A percentile compares a stretch with the other conserved stretches of the same genome.
phyloP scores from a whole-genome alignment of 2,329 filamentous ascomycete genomes.

The Grosmannia huntii region DNA sequence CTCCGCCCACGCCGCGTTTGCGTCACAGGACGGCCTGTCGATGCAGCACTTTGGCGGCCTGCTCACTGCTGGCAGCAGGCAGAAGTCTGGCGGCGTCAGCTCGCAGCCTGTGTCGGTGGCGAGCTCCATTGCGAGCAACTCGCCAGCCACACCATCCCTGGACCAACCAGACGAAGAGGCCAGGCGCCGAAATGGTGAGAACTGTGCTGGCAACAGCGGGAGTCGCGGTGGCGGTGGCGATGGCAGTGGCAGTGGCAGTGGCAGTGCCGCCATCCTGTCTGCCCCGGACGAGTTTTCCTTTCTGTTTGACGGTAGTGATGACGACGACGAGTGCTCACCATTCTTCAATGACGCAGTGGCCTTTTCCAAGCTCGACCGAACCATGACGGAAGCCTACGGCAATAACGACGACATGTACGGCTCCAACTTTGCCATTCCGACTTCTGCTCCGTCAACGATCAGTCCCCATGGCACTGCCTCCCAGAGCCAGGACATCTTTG shows the following conservation, averaged over 20 bases:
- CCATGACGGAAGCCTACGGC: constrained; percentile 72
- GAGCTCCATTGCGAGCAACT: constrained; percentile 44
- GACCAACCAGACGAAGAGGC: constrained; percentile 32
- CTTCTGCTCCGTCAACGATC: constrained; percentile 36
- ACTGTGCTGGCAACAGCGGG: background rate
- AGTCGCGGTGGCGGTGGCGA: background rate
- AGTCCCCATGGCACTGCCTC: constrained; percentile 32
- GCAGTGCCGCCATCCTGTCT: background rate
- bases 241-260: too few relatives aligned
- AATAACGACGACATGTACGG: constrained; percentile 79
- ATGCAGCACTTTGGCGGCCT: constrained; percentile 24
- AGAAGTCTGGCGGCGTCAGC: constrained; percentile 12
- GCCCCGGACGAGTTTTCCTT: constrained; percentile 5
- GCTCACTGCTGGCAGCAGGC: constrained; percentile 20
- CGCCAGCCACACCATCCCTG: constrained; percentile 43
- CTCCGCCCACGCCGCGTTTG: constrained; percentile 20
- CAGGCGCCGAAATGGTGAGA: constrained; percentile 43
- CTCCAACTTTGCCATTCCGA: constrained; percentile 48
- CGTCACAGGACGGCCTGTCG: constrained; percentile 19
- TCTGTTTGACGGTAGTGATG: constrained; percentile 14
- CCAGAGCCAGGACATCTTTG: constrained; percentile 49
- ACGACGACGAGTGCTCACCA: constrained; percentile 50
- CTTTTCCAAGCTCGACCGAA: constrained; percentile 64
- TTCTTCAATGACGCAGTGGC: constrained; percentile 42
- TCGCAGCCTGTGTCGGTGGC: constrained; percentile 44